These are phyloP conservation scores for Ilex aquifolium DNA, from an alignment of 257 asterid genomes.

Conservation along the genomic window DNA sequence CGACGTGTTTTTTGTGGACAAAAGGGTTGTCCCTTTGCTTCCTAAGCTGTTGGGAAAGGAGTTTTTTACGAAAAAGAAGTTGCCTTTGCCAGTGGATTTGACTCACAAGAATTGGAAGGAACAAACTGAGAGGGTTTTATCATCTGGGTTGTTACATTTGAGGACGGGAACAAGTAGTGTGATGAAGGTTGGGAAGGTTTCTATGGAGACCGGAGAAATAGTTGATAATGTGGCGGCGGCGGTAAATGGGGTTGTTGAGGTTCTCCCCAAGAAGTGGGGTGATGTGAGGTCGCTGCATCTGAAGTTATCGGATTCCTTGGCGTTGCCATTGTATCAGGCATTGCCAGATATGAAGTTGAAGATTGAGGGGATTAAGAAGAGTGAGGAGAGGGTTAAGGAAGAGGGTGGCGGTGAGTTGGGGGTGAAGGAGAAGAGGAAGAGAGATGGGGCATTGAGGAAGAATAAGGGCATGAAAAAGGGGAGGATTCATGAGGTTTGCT, in stretches of 20 bases:
- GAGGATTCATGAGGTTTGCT: not conserved
- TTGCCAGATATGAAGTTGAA: constrained; percentile 74
- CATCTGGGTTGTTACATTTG: constrained; percentile 53
- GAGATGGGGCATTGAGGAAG: constrained; percentile 13
- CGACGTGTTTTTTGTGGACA: constrained; percentile 69
- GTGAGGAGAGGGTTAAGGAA: constrained; percentile 6
- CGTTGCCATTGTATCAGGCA: constrained; percentile 77
- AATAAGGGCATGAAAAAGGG: constrained; percentile 21
- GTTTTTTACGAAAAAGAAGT: constrained; percentile 76
- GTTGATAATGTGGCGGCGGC: constrained; percentile 59
- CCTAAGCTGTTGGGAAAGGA: constrained; percentile 78
- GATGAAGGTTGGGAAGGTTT: constrained; percentile 65
- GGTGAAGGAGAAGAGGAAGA: constrained; percentile 25
- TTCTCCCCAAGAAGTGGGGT: constrained; percentile 71
- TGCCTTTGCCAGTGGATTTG: constrained; percentile 80
- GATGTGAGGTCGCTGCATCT: constrained; percentile 86
- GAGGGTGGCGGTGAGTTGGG: constrained; percentile 7
- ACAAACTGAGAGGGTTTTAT: constrained; percentile 65
- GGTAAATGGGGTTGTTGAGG: constrained; percentile 39
- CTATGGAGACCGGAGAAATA: constrained; percentile 56
- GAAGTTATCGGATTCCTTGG: constrained; percentile 64
- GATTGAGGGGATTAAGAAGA: constrained; percentile 47
- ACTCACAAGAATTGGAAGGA: constrained; percentile 49
- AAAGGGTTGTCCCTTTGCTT: constrained; percentile 68
- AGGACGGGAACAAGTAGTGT: constrained; percentile 81